A percentile compares a stretch with the other conserved stretches of the same genome.
Evolutionary conservation across 768 basidiomycete genomes (phyloP).

Genomic region (Xerocomus potaroensis): DNA sequence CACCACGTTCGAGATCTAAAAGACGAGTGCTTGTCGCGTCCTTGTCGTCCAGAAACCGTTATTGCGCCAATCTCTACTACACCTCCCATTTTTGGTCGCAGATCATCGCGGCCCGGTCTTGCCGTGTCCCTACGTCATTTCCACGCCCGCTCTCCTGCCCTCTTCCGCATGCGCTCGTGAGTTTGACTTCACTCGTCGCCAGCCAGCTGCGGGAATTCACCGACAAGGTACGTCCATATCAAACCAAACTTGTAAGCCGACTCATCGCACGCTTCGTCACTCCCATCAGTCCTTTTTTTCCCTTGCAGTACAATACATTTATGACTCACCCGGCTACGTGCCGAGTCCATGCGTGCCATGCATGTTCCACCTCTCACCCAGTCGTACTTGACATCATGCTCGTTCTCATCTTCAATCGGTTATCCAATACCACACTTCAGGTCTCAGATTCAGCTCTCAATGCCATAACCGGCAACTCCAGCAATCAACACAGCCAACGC

Average conservation of each 20-base stretch:
- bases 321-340: background rate
- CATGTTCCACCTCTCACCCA: background rate
- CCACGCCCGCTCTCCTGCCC: slow-evolving; percentile 8
- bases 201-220: too few species aligned
- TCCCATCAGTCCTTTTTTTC: background rate
- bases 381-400: background rate
- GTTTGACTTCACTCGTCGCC: too few species aligned
- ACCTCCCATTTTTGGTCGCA: slow-evolving; percentile 23
- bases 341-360: background rate
- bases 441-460: background rate
- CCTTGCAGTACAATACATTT: background rate
- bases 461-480: slow-evolving; percentile 15
- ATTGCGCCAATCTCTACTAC: background rate
- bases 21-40: too few species aligned
- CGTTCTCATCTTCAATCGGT: background rate
- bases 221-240: background rate
- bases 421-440: background rate
- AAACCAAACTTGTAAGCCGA: background rate
- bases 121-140: slow-evolving; percentile 15
- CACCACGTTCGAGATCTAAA: too few species aligned
- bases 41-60: too few species aligned
- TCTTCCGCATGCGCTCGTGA: too few species aligned
- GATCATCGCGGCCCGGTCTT: slow-evolving; percentile 17
- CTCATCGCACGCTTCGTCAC: too few species aligned
- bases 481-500: slow-evolving; percentile 16